A percentile compares a stretch with the other conserved stretches of the same genome.
phyloP scores from a whole-genome alignment of 352 stramenopile species.

The Phytophthora aleatoria region DNA sequence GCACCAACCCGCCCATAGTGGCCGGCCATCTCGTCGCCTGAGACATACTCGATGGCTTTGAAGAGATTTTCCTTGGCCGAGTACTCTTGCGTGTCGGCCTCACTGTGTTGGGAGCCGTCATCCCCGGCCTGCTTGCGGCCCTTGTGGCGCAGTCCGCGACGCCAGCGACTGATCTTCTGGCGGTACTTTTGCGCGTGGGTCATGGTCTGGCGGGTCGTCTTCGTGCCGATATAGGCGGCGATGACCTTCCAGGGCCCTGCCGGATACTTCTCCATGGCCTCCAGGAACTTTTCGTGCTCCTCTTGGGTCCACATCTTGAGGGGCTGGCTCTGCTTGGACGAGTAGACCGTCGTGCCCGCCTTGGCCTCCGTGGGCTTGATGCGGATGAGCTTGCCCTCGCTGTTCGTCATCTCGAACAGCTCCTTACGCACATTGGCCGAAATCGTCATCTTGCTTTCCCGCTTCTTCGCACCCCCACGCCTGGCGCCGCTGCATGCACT shows the following conservation, averaged over 20 bases:
- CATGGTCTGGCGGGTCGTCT: conserved; percentile 94
- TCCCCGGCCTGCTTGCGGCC: conserved; percentile 69
- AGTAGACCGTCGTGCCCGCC: conserved; percentile 84
- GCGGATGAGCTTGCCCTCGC: conserved; percentile 81
- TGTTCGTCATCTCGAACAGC: conserved; percentile 82
- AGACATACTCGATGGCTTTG: conserved; percentile 70
- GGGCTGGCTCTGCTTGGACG: conserved; percentile 81
- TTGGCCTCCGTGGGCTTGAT: conserved; percentile 87
- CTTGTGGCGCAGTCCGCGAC: conserved; percentile 78
- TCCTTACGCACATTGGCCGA: conserved; percentile 87
- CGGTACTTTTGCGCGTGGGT: conserved; percentile 87
- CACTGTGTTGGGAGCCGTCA: conserved; percentile 39
- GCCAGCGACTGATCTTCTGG: conserved; percentile 86
- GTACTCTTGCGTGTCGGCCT: conserved; percentile 48
- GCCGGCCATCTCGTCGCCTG: conserved; percentile 47
- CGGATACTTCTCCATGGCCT: conserved; percentile 88
- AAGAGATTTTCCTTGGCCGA: conserved; percentile 63
- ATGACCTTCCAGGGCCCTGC: conserved; percentile 85
- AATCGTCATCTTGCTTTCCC: conserved; percentile 74
- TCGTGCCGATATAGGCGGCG: conserved; percentile 78
- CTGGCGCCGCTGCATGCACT: conserved; percentile 34
- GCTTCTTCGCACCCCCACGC: conserved; percentile 22
- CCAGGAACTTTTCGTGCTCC: conserved; percentile 86
- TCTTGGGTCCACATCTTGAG: conserved; percentile 89
- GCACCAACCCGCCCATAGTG: conserved; percentile 26